Evolutionary conservation across 208 protist species (phyloP).

Genomic region (Porcisia hertigi): DNA sequence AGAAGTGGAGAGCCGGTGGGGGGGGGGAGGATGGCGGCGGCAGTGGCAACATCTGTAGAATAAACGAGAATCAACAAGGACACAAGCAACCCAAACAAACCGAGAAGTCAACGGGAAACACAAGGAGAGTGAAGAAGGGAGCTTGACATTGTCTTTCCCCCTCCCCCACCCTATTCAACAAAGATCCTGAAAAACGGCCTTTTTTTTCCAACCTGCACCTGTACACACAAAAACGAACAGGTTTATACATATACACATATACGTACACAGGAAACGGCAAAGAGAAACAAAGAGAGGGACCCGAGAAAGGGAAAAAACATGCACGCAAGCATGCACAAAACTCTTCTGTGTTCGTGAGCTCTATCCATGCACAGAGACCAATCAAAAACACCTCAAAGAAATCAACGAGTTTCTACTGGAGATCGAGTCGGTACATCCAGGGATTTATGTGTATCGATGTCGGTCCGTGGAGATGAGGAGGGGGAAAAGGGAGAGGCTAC

Average conservation of each 20-base stretch:
- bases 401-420: not conserved
- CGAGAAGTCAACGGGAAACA: not conserved
- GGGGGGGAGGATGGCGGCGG: no score
- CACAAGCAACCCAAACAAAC: not conserved
- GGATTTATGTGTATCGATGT: not conserved
- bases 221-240: not conserved
- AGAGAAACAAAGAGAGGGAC: not conserved
- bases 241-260: not conserved
- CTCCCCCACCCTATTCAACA: no score
- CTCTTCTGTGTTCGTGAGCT: not conserved
- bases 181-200: no score
- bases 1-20: no score
- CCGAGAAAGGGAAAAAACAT: not conserved
- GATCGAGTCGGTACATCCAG: not conserved
- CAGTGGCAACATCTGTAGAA: not conserved
- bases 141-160: no score
- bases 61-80: not conserved
- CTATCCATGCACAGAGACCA: not conserved
- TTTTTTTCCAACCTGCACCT: no score
- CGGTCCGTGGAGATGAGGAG: no score
- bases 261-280: not conserved
- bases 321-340: not conserved
- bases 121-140: no score
- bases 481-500: not conserved
- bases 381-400: not conserved